These are phyloP conservation scores for Gossypium armourianum DNA, from an alignment of 441 rosid species.

Conservation along the genomic window DNA sequence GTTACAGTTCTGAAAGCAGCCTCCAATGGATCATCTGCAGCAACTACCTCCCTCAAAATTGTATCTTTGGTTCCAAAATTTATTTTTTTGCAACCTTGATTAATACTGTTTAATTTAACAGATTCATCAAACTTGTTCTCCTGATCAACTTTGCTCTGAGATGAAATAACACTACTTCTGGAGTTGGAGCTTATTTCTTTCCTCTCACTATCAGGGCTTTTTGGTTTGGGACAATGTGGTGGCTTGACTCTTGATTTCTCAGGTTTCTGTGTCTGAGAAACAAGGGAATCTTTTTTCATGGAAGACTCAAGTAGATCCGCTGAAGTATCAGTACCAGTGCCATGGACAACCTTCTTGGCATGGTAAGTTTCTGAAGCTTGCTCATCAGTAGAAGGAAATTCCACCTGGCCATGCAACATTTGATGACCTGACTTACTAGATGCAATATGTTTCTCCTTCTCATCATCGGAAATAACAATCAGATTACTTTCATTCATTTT, in stretches of 20 bases:
- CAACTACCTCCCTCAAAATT: slow-evolving; percentile 45
- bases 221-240: slow-evolving; percentile 20
- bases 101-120: slow-evolving; percentile 23
- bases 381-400: slow-evolving; percentile 22
- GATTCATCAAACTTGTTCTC: slow-evolving; percentile 29
- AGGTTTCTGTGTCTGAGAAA: slow-evolving; percentile 31
- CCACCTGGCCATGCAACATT: slow-evolving; percentile 25
- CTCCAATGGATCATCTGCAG: slow-evolving; percentile 44
- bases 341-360: slow-evolving; percentile 28
- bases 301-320: slow-evolving; percentile 27
- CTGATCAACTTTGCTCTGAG: slow-evolving; percentile 25
- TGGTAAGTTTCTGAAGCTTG: slow-evolving; percentile 25
- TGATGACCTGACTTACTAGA: slow-evolving; percentile 24
- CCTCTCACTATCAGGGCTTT: slow-evolving; percentile 29
- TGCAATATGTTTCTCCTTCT: slow-evolving; percentile 30
- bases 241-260: slow-evolving; percentile 25
- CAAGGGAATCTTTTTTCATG: slow-evolving; percentile 27
- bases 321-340: slow-evolving; percentile 23
- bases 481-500: slow-evolving; percentile 26
- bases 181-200: slow-evolving; percentile 33
- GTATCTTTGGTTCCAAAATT: slow-evolving; percentile 32
- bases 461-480: slow-evolving; percentile 58
- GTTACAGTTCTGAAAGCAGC: slow-evolving; percentile 38
- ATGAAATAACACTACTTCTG: slow-evolving; percentile 24
- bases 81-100: slow-evolving; percentile 25